Base-by-base conservation (phyloP, 257 asterid genomes). In the Fraxinus excelsior region DNA sequence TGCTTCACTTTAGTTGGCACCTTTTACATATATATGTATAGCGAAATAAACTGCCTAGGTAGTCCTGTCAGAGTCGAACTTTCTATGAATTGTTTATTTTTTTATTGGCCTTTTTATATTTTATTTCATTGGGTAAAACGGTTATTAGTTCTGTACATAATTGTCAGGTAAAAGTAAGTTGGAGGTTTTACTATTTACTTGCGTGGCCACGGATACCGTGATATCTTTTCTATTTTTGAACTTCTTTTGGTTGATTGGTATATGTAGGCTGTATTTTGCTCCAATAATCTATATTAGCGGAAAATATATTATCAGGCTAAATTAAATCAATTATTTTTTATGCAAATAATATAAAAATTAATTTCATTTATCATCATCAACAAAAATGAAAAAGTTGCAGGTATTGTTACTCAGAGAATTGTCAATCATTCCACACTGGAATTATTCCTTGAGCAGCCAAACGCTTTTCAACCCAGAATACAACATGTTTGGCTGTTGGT, bases 371-470 rank as follows among this genome's bases (percentile, higher is more conserved):
- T 60, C 14, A 21, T 58, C 28, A 58, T 58, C 28, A 19, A 2
- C 67, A 25, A 62, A 62, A 62, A 62, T 11, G 34, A 12, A 25
- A 62, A 11, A 23, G 7, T 11, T 62, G 31, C 4, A 25, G 31
- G 32, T 56, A 56, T 56, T 56, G 65, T 6, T n/a, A 5, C 28
- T 44, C 51, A 70, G 65, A 34, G 51, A 32, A 11, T 14, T 1
- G 35, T 81, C 78, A 87, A 23, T 90, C 91, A 67, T 84, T 85
- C 98, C 98, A 93, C 40, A 93, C 97, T 3, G 98, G 97, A 78
- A 91, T 89, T 0, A 93, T 90, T 81, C 94, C 98, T 83, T 91
- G 98, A 78, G 97, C 98, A 83, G 98, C 98, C 84, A 94, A 92
- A 37, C 96, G 97, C 87, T 94, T 92, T 87, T 90, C 95, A 46